phyloP scores from a whole-genome alignment of 495 filamentous ascomycete species.

The Staphylotrichum tortipilum region DNA sequence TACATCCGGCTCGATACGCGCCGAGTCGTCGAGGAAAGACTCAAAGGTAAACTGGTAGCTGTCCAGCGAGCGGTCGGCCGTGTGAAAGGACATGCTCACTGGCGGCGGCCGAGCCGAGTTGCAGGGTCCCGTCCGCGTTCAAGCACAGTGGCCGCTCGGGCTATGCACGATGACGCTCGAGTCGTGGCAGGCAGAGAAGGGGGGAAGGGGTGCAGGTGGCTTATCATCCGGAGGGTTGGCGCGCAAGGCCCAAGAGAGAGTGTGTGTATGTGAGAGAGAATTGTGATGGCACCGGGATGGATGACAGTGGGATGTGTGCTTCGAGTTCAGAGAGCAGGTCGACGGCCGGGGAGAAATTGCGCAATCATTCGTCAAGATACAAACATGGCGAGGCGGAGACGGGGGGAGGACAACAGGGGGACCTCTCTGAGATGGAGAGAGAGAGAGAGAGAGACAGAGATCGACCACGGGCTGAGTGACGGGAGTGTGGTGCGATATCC shows the following conservation, averaged over 20 bases:
- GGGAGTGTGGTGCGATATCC: not conserved
- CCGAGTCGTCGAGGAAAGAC: slow-evolving; percentile 17
- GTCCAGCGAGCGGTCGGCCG: slow-evolving; percentile 8
- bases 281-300: no score
- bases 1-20: slow-evolving; percentile 27
- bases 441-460: not conserved
- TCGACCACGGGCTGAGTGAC: not conserved
- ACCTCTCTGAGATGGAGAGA: not conserved
- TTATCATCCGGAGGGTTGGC: no score
- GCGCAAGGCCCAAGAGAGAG: no score
- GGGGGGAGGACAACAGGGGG: not conserved
- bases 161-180: no score
- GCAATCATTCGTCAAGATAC: not conserved
- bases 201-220: no score
- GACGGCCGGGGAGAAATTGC: not conserved
- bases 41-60: slow-evolving; percentile 31
- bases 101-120: not conserved
- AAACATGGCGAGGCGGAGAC: not conserved
- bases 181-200: no score
- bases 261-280: no score
- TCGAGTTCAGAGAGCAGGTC: no score
- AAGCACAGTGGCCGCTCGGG: no score
- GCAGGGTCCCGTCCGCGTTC: not conserved
- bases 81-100: slow-evolving; percentile 1
- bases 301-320: no score